These are phyloP conservation scores for Barnettozyma sp. DNA, from an alignment of 805 yeast genomes.

Conservation along the genomic window DNA sequence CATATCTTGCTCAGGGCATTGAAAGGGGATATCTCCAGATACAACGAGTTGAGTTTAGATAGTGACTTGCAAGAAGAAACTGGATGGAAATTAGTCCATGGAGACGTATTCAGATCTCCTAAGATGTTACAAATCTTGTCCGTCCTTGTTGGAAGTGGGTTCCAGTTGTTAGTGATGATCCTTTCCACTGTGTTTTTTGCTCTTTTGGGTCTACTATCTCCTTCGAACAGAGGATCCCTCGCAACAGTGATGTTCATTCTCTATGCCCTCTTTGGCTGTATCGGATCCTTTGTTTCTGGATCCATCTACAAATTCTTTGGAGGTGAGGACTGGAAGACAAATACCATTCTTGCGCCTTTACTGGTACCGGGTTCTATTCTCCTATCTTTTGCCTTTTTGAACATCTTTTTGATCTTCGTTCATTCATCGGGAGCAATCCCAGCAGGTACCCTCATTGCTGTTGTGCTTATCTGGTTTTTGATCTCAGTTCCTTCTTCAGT, in stretches of 20 bases:
- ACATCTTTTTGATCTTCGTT: slow-evolving; percentile 71
- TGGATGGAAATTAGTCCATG: slow-evolving; percentile 96
- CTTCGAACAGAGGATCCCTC: slow-evolving; percentile 90
- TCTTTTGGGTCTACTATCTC: slow-evolving; percentile 81
- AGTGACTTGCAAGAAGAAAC: slow-evolving; percentile 85
- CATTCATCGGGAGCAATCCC: slow-evolving; percentile 95
- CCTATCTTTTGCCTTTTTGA: slow-evolving; percentile 55
- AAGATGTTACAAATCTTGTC: slow-evolving; percentile 61
- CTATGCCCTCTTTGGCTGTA: slow-evolving; percentile 71
- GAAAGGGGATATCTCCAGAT: slow-evolving; percentile 77
- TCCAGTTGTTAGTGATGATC: slow-evolving; percentile 74
- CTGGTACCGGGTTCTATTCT: slow-evolving; percentile 81
- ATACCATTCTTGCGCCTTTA: slow-evolving; percentile 74
- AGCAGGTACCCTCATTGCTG: slow-evolving; percentile 76
- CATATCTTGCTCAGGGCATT: slow-evolving; percentile 75
- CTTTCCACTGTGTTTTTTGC: slow-evolving; percentile 73
- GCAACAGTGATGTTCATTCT: slow-evolving; percentile 84
- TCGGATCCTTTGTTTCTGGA: slow-evolving; percentile 86
- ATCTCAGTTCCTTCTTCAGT: slow-evolving; percentile 81
- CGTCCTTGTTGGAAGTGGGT: slow-evolving; percentile 80
- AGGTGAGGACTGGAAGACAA: slow-evolving; percentile 86
- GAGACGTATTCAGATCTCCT: slow-evolving; percentile 91
- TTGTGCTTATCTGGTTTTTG: slow-evolving; percentile 77
- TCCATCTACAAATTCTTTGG: slow-evolving; percentile 81
- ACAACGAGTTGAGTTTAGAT: slow-evolving; percentile 83